These are phyloP conservation scores for Hypoxylon sp. DNA, from an alignment of 2,329 filamentous ascomycete genomes.

Conservation along the genomic window DNA sequence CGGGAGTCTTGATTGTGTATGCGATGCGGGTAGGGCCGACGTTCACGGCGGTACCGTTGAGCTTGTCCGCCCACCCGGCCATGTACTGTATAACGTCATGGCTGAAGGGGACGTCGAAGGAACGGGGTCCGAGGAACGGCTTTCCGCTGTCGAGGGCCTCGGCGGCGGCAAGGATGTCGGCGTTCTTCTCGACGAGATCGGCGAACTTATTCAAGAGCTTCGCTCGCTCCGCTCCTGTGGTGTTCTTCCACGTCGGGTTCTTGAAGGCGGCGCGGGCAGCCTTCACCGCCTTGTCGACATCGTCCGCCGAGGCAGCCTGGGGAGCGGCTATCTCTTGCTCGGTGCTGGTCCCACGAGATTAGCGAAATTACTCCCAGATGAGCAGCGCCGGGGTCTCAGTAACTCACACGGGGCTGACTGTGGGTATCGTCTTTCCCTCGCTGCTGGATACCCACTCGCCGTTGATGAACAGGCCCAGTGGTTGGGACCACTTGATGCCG, in stretches of 20 bases:
- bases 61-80: slow-evolving; percentile 9
- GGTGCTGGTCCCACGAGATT: too few species aligned
- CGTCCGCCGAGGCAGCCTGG: slow-evolving; percentile 3
- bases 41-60: slow-evolving; percentile 3
- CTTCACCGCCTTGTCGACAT: slow-evolving; percentile 14
- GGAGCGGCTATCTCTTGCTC: slow-evolving; percentile 8
- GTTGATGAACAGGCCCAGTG: slow-evolving; percentile 10
- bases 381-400: too few species aligned
- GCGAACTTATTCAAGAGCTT: slow-evolving; percentile 9
- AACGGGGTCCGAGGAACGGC: neutral
- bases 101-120: neutral
- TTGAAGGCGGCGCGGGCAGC: slow-evolving; percentile 9
- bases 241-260: slow-evolving; percentile 10
- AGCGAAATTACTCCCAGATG: too few species aligned
- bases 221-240: slow-evolving; percentile 1
- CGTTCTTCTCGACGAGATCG: slow-evolving; percentile 11
- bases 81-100: slow-evolving; percentile 6
- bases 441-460: too few species aligned
- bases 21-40: slow-evolving; percentile 4
- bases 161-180: slow-evolving; percentile 4
- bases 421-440: slow-evolving; percentile 3
- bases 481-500: slow-evolving; percentile 10
- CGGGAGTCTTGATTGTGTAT: slow-evolving; percentile 6
- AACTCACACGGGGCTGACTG: slow-evolving; percentile 12
- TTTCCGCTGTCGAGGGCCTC: slow-evolving; percentile 11